Evolutionary conservation across 1,284 basidiomycete species (phyloP), one percentile per base, ranked within the genome.

Genomic region (Puccinia sorghi): DNA sequence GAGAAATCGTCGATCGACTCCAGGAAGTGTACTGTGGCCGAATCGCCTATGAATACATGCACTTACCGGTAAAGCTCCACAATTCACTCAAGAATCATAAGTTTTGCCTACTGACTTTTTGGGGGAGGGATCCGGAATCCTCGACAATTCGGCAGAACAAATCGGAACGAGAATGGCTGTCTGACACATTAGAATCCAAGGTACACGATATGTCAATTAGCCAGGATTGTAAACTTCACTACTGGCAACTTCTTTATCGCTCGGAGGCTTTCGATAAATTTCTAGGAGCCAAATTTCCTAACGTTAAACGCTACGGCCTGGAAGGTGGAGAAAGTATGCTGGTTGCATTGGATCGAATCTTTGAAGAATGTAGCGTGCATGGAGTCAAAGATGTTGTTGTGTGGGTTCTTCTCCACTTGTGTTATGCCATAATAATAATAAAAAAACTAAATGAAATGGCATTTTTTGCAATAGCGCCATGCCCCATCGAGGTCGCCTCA

Each of bases 271-370:
- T 95, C 79, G 93, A 95, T 83, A 88, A 89, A 81, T 93, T 92
- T 83, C 85, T 93, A 59, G 92, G 92, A 83, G 85, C 88, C 70
- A 93, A 93, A 84, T 93, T 93, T 83, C 92, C 92, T 0, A 92
- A 91, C 37, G 80, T 93, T 83, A 93, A 93, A 85, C 88, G 92
- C 13, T 93, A 93, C 83, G 91, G 92, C 0, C 86, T 93, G 39
- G 93, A 95, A 85, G 93, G 93, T 1, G 93, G 91, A 0, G 93
- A 95, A 86, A 92, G 91, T 6, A 94, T 94, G 93, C 85, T 95
- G 22, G 90, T 92, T 0, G 92, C 92, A 0, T 86, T 94, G 1
- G 92, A 93, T 81, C 87, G 89, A 0, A 84, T 95, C 13, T 92
- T 94, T 81, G 86, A 87, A 0, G 86, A 88, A 3, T 89, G 92